A percentile compares a stretch with the other conserved stretches of the same genome.
These are phyloP conservation scores for Penstemon newberryi DNA, from an alignment of 257 asterid genomes.

Conservation along the genomic window DNA sequence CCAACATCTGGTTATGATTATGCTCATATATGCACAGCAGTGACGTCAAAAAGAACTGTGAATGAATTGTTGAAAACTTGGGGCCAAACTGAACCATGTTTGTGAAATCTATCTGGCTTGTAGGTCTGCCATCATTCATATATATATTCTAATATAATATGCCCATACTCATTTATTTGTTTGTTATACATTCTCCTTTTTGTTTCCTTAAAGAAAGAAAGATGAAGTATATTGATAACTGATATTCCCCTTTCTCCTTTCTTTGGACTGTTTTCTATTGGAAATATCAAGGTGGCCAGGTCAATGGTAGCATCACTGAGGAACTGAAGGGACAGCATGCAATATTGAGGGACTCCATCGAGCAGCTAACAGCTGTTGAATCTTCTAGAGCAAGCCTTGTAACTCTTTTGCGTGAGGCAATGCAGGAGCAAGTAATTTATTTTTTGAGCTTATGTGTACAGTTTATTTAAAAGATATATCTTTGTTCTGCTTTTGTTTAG, in stretches of 20 bases:
- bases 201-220: not conserved
- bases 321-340: conserved; percentile 76
- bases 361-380: conserved; percentile 60
- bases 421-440: conserved; percentile 74
- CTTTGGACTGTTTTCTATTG: conserved; percentile 2
- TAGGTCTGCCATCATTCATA: not conserved
- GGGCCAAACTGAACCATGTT: not conserved
- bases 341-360: conserved; percentile 69
- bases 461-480: not conserved
- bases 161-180: not conserved
- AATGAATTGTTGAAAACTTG: not conserved
- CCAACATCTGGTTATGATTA: too few relatives aligned
- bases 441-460: not conserved
- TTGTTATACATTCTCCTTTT: not conserved
- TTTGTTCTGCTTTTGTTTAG: conserved; percentile 6
- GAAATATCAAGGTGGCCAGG: conserved; percentile 31
- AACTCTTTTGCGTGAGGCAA: conserved; percentile 68
- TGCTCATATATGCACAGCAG: too few relatives aligned
- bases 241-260: conserved; percentile 10
- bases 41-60: too few relatives aligned
- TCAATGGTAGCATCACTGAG: conserved; percentile 43
- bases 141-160: not conserved
- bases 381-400: conserved; percentile 72
- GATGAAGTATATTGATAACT: not conserved
- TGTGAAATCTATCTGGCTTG: not conserved